Percentiles rank a stretch among this genome's conserved stretches.
phyloP scores from a whole-genome alignment of 768 basidiomycete species.

The Russula virescens region DNA sequence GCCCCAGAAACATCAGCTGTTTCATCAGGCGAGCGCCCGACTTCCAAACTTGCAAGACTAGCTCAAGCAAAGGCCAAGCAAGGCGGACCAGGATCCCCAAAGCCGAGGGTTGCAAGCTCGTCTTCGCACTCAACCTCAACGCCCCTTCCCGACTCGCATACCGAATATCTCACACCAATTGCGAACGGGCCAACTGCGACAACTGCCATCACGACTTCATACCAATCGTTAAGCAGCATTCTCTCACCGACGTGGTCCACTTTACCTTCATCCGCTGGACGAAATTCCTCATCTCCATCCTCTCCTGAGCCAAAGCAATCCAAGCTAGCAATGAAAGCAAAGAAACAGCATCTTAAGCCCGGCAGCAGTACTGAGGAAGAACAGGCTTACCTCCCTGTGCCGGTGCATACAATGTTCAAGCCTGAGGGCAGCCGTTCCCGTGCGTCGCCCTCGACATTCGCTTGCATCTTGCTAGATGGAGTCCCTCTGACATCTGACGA shows the following conservation, averaged over 20 bases:
- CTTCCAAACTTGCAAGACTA: conserved; percentile 71
- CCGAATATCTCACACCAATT: conserved; percentile 70
- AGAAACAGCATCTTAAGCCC: conserved; percentile 48
- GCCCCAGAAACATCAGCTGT: neutral
- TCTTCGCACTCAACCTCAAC: conserved; percentile 26
- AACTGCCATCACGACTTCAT: conserved; percentile 78
- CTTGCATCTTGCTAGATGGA: conserved; percentile 28
- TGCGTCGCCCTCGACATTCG: conserved; percentile 76
- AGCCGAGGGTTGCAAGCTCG: conserved; percentile 24
- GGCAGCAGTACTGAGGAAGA: conserved; percentile 38
- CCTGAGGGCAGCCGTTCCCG: conserved; percentile 48
- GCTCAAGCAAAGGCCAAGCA: conserved; percentile 54
- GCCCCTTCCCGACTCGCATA: conserved; percentile 43
- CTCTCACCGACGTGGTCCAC: conserved; percentile 30
- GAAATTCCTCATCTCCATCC: conserved; percentile 19
- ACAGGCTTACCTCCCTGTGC: conserved; percentile 29
- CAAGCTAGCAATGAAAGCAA: conserved; percentile 73
- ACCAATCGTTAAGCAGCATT: conserved; percentile 64
- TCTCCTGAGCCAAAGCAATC: conserved; percentile 45
- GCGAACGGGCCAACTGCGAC: conserved; percentile 81
- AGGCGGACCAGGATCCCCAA: conserved; percentile 26
- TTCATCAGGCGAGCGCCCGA: conserved; percentile 25
- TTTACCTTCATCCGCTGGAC: conserved; percentile 25
- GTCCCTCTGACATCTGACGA: conserved; percentile 21
- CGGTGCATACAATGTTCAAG: conserved; percentile 52